Evolutionary conservation across 2,329 filamentous ascomycete species (phyloP).

Genomic region (Fusarium verrucosum): DNA sequence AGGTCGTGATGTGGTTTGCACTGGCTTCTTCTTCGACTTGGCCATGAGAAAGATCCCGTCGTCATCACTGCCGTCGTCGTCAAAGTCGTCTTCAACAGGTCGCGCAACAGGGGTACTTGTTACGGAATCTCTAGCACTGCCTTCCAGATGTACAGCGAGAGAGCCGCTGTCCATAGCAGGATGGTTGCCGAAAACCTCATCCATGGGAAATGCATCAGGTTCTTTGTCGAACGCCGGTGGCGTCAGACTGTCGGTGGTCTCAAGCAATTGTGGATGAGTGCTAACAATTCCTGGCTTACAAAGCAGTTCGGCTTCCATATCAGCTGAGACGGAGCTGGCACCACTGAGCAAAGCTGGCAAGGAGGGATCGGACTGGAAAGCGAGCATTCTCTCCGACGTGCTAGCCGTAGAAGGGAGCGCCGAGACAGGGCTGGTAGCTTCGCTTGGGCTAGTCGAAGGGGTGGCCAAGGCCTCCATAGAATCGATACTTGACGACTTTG

Average conservation of each 20-base stretch:
- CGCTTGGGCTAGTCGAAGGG: slow-evolving; percentile 65
- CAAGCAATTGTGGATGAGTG: slow-evolving; percentile 55
- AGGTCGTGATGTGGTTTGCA: slow-evolving; percentile 28
- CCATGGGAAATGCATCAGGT: slow-evolving; percentile 58
- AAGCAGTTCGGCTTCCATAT: slow-evolving; percentile 69
- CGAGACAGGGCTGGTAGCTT: slow-evolving; percentile 60
- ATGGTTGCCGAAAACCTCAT: slow-evolving; percentile 50
- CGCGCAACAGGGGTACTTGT: slow-evolving; percentile 43
- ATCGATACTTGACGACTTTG: slow-evolving; percentile 61
- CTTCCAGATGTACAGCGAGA: slow-evolving; percentile 45
- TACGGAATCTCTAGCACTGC: slow-evolving; percentile 33
- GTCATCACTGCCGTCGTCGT: slow-evolving; percentile 63
- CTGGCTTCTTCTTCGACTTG: slow-evolving; percentile 58
- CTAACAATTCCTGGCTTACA: slow-evolving; percentile 58
- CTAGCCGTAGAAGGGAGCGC: slow-evolving; percentile 53
- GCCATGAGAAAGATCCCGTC: slow-evolving; percentile 65
- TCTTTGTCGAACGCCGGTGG: slow-evolving; percentile 63
- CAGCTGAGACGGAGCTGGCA: slow-evolving; percentile 70
- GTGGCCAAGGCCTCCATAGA: slow-evolving; percentile 61
- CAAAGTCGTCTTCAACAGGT: slow-evolving; percentile 54
- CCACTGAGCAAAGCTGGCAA: slow-evolving; percentile 70
- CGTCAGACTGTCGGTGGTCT: slow-evolving; percentile 64
- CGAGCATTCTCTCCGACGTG: slow-evolving; percentile 58
- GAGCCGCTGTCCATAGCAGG: slow-evolving; percentile 48
- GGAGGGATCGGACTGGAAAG: slow-evolving; percentile 71